phyloP scores from a whole-genome alignment of 148 eudicot species.

The Cornus kousa region DNA sequence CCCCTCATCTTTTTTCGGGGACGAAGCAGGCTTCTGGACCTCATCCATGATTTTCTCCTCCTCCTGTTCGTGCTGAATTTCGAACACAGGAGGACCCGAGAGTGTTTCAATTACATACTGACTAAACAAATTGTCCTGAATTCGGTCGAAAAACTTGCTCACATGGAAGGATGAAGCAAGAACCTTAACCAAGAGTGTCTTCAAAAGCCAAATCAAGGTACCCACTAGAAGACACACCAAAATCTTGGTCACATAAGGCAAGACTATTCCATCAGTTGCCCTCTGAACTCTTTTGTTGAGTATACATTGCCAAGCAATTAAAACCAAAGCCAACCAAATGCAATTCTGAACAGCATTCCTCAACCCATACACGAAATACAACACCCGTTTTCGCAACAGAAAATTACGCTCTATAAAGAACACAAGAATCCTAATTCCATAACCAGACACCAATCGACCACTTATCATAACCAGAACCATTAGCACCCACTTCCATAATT shows the following conservation, averaged over 20 bases:
- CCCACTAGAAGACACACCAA: constrained; percentile 60
- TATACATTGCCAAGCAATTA: constrained; percentile 62
- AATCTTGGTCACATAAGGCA: constrained; percentile 54
- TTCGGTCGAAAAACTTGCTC: constrained; percentile 66
- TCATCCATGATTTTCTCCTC: constrained; percentile 54
- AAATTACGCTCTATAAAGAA: constrained; percentile 68
- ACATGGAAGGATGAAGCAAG: constrained; percentile 64
- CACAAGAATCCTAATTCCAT: constrained; percentile 53
- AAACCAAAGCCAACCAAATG: constrained; percentile 57
- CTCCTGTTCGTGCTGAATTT: constrained; percentile 43
- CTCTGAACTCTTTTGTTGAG: constrained; percentile 53
- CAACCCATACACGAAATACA: constrained; percentile 74
- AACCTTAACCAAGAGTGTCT: constrained; percentile 65
- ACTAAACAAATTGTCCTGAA: constrained; percentile 72
- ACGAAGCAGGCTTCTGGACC: constrained; percentile 35
- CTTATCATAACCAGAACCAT: constrained; percentile 61
- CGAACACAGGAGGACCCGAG: constrained; percentile 58
- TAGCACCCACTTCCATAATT: constrained; percentile 75
- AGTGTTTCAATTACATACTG: constrained; percentile 76
- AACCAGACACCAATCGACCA: constrained; percentile 67
- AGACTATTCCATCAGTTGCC: constrained; percentile 37
- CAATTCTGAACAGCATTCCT: constrained; percentile 62
- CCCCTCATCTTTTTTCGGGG: constrained; percentile 26
- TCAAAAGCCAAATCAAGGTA: constrained; percentile 60
- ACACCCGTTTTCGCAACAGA: constrained; percentile 54